phyloP scores from a whole-genome alignment of 208 protist genomes.

The Kentomonas sorsogonicus region DNA sequence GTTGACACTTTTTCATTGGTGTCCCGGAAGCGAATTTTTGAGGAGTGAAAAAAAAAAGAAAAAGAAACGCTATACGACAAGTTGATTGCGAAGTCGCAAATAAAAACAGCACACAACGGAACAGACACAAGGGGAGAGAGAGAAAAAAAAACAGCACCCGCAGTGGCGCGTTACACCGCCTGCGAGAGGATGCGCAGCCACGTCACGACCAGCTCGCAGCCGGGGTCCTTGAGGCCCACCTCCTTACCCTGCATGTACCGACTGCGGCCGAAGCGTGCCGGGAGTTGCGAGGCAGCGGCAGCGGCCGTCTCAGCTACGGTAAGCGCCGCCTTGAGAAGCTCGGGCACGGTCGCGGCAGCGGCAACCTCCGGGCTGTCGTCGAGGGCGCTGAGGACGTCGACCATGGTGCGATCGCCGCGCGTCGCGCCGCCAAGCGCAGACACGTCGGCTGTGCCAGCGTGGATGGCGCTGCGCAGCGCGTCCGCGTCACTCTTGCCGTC shows the following conservation, averaged over 20 bases:
- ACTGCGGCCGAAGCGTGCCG: slow-evolving; percentile 44
- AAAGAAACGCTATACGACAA: too few relatives aligned
- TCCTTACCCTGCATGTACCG: slow-evolving; percentile 56
- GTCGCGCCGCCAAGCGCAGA: slow-evolving; percentile 41
- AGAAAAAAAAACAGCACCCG: too few relatives aligned
- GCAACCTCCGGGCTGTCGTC: slow-evolving; percentile 19
- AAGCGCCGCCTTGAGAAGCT: slow-evolving; percentile 31
- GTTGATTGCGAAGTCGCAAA: too few relatives aligned
- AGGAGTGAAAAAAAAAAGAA: too few relatives aligned
- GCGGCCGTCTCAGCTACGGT: slow-evolving; percentile 27
- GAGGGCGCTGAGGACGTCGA: slow-evolving; percentile 54
- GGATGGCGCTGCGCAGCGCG: slow-evolving; percentile 30
- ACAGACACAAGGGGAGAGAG: too few relatives aligned
- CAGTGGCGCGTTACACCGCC: too few relatives aligned
- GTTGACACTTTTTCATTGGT: too few relatives aligned
- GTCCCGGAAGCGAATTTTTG: too few relatives aligned
- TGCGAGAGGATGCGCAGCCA: too few relatives aligned
- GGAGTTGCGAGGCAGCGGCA: slow-evolving; percentile 25
- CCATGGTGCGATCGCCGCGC: slow-evolving; percentile 63
- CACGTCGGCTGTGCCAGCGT: slow-evolving; percentile 28
- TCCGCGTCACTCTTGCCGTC: slow-evolving; percentile 12
- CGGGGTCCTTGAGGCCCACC: slow-evolving; percentile 49
- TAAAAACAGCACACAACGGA: too few relatives aligned
- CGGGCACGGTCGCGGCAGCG: slow-evolving; percentile 24
- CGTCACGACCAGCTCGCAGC: slow-evolving; percentile 41